Evolutionary conservation across 2,329 filamentous ascomycete species (phyloP).

Genomic region (Penicillium psychrosexuale): DNA sequence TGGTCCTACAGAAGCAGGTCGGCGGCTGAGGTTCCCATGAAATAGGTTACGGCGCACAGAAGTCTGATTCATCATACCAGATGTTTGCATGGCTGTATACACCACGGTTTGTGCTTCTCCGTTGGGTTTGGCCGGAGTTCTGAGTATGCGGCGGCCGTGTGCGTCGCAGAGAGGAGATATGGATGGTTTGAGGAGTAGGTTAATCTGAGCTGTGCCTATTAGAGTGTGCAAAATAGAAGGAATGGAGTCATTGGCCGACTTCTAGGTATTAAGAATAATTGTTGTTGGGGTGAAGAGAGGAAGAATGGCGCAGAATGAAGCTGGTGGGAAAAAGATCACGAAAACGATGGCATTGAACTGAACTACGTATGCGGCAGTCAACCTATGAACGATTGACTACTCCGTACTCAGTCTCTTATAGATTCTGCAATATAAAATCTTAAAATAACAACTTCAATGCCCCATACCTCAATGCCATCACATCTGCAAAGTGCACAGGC

Average conservation of each 20-base stretch:
- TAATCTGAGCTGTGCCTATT: background rate
- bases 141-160: background rate
- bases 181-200: background rate
- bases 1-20: slow-evolving; percentile 35
- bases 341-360: background rate
- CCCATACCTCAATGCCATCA: background rate
- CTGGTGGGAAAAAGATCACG: background rate
- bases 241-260: background rate
- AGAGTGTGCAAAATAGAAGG: background rate
- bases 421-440: background rate
- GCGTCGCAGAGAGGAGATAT: background rate
- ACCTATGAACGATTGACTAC: background rate
- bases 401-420: background rate
- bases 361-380: background rate
- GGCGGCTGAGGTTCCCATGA: slow-evolving; percentile 43
- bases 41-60: slow-evolving; percentile 47
- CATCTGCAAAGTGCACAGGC: slow-evolving; percentile 4
- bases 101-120: background rate
- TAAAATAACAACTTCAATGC: background rate
- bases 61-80: slow-evolving; percentile 26
- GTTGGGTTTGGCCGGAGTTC: background rate
- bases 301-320: slow-evolving; percentile 5
- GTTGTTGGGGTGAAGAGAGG: background rate
- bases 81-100: background rate
- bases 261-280: slow-evolving; percentile 2